These are phyloP conservation scores for Nicotiana rustica DNA, from an alignment of 305 asterid genomes.

Conservation along the genomic window DNA sequence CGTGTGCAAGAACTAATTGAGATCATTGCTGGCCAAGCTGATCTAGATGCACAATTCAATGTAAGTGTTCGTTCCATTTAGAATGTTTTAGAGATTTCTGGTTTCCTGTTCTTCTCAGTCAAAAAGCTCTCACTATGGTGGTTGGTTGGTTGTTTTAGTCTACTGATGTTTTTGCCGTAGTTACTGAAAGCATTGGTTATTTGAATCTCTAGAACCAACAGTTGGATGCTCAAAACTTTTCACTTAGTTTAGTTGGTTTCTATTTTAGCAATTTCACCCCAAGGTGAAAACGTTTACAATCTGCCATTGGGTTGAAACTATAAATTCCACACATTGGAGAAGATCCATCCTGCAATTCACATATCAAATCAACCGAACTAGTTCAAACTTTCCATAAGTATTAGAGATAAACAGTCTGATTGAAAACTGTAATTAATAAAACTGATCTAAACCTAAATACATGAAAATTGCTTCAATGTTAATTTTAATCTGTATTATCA, in stretches of 20 bases:
- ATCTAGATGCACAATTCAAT: constrained; percentile 84
- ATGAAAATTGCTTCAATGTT: not conserved
- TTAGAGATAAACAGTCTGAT: not conserved
- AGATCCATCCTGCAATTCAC: not conserved
- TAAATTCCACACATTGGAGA: constrained; percentile 15
- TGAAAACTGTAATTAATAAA: not conserved
- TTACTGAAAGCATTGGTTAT: not conserved
- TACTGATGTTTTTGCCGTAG: constrained; percentile 7
- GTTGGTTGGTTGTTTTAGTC: constrained; percentile 10
- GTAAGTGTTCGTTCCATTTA: constrained; percentile 53
- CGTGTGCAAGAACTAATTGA: constrained; percentile 84
- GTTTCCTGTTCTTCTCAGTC: not conserved
- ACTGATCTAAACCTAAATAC: constrained; percentile 12
- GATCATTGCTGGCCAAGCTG: constrained; percentile 96
- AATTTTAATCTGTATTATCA: not conserved
- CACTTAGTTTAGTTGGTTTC: constrained; percentile 8
- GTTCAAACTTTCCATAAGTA: not conserved
- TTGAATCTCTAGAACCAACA: not conserved
- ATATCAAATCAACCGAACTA: constrained; percentile 10
- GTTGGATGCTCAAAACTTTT: constrained; percentile 9
- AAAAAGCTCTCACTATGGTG: constrained; percentile 5
- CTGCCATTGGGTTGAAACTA: not conserved
- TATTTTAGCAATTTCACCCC: constrained; percentile 14
- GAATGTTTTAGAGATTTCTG: constrained; percentile 18
- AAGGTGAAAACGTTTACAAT: not conserved